Base-by-base conservation (phyloP, 108 stramenopile genomes). In the Aurantiochytrium sp. region DNA sequence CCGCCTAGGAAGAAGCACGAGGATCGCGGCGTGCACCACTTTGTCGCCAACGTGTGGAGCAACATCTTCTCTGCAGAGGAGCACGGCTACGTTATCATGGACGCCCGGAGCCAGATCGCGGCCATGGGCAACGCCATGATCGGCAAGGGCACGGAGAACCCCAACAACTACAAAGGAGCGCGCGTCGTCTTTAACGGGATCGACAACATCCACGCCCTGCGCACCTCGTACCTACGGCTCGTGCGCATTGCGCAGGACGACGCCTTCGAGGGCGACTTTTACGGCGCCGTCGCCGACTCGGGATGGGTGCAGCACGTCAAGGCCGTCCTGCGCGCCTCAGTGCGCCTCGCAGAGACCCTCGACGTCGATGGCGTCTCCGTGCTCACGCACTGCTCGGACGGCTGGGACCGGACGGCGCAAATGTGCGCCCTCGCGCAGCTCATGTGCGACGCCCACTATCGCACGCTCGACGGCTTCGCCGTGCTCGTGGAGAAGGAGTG, bases 401-500 rank as follows among this genome's bases (percentile, higher is more conserved):
- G 93, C 52, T 94, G 93, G 93, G 93, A 94, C 85, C 89, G 93
- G 19, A 94, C 93, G 4, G 91, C 93, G 3, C 93, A 94, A 87
- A 59, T 94, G 17, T 85, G 88, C 55, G 55, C 91, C 30, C 68
- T 90, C 2, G 90, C 92, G 19, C 54, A 91, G 92, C 87, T 94
- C 6, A 52, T 93, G 53, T 55, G 93, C 54, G 93, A 94, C 55
- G 89, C 91, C 5, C 91, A 93, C 92, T 93, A 88, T 88, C 88
- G 93, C 45, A 94, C 93, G 27, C 21, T 93, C 21, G 87, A 65
- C 2, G 93, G 93, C 3, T 93, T 93, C 50, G 85, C 81, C 22
- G 90, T 89, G 21, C 89, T 94, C 31, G 36, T 93, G 1, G 93
- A 93, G 45, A 93, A 93, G 89, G 93, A 94, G 52, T 94, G 93